Conservation (phyloP, 139 green algal species). For the Tetraselmis chui region DNA sequence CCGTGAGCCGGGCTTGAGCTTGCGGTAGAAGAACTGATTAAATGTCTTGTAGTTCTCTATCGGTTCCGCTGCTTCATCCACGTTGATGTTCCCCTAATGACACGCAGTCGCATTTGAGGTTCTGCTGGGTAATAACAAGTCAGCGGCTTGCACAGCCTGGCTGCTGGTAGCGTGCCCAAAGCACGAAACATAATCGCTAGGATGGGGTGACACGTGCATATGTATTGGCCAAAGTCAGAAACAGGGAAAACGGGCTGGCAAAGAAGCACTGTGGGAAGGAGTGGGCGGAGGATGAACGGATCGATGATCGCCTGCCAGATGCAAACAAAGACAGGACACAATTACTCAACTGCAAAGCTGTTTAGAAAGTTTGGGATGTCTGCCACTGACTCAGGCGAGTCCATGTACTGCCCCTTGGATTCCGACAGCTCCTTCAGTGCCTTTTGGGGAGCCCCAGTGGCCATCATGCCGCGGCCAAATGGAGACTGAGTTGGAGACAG, state of each 20-base stretch:
- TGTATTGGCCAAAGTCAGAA: no score
- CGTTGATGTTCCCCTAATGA: slow-evolving; percentile 27
- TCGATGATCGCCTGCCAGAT: no score
- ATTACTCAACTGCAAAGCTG: neutral
- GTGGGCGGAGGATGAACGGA: no score
- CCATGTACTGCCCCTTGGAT: neutral
- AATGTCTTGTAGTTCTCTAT: slow-evolving; percentile 43
- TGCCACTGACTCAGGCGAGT: neutral
- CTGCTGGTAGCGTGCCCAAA: no score
- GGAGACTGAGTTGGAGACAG: no score
- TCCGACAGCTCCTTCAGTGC: neutral
- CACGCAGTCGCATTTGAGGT: no score
- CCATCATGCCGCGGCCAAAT: neutral
- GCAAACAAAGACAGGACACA: neutral
- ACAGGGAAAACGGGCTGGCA: no score
- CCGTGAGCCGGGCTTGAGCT: slow-evolving; percentile 37
- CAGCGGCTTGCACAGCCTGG: no score
- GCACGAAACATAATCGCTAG: no score
- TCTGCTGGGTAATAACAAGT: no score
- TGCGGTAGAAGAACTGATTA: slow-evolving; percentile 62
- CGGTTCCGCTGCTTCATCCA: slow-evolving; percentile 24
- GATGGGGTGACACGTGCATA: no score
- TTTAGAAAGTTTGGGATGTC: neutral
- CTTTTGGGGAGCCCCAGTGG: neutral
- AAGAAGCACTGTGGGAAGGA: no score